Conservation (phyloP, 2,329 filamentous ascomycete genomes). For the Tolypocladium tropicale region DNA sequence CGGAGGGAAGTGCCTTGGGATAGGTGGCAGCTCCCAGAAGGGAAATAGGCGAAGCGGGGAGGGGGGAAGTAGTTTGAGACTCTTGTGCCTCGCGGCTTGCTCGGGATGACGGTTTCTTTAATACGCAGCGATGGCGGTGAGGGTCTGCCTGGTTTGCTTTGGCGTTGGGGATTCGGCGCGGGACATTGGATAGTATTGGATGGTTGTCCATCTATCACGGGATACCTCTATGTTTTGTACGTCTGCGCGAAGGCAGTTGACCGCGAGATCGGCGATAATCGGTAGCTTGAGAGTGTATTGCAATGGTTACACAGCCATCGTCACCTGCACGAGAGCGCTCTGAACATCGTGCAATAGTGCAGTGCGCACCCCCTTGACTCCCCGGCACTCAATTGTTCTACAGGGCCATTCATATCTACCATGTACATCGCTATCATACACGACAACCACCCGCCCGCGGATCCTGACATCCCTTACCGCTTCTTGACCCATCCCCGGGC, state of each 20-base stretch:
- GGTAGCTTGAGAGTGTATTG: not conserved
- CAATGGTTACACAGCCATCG: not conserved
- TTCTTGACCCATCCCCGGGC: constrained; percentile 30
- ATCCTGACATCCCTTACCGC: constrained; percentile 12
- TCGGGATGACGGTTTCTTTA: not conserved
- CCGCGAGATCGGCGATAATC: not conserved
- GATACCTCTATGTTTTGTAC: not conserved
- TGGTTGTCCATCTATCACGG: not conserved
- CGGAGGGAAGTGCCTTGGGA: too few species aligned
- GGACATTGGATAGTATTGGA: not conserved
- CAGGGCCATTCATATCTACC: not conserved
- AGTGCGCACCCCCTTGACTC: not conserved
- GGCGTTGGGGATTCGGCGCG: not conserved
- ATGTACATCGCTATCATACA: not conserved
- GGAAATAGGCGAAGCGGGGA: not conserved
- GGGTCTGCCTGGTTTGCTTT: not conserved
- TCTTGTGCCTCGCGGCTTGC: not conserved
- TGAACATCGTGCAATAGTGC: not conserved
- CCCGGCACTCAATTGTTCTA: not conserved
- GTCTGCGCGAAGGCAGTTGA: not conserved
- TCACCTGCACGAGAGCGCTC: not conserved
- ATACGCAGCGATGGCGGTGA: not conserved
- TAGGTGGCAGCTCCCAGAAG: too few species aligned
- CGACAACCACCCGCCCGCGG: not conserved
- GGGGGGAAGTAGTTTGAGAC: not conserved